These are phyloP conservation scores for Calonectria henricotiae DNA, from an alignment of 2,329 filamentous ascomycete genomes.

Conservation along the genomic window DNA sequence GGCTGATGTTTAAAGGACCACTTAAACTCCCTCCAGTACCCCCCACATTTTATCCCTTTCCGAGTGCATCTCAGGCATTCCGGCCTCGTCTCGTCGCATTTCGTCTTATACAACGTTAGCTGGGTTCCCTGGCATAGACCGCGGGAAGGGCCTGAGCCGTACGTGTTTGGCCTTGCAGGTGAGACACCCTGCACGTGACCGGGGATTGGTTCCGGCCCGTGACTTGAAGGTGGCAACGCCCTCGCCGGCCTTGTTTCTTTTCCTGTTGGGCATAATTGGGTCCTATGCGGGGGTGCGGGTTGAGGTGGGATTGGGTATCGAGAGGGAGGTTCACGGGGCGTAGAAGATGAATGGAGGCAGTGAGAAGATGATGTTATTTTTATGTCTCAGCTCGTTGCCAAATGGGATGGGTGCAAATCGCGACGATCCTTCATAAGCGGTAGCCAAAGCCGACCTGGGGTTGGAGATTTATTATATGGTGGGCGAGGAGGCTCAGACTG, in stretches of 20 bases:
- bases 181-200: conserved; percentile 53
- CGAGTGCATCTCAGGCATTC: conserved; percentile 51
- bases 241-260: conserved; percentile 21
- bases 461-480: conserved; percentile 30
- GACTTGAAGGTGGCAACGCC: conserved; percentile 32
- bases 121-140: background rate
- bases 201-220: conserved; percentile 34
- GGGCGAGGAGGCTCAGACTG: conserved; percentile 6
- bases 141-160: conserved; percentile 13
- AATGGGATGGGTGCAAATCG: background rate
- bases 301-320: background rate
- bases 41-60: conserved; percentile 53
- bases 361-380: background rate
- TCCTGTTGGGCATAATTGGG: conserved; percentile 30
- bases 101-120: conserved; percentile 47
- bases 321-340: background rate
- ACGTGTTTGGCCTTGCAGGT: conserved; percentile 54
- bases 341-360: conserved; percentile 1
- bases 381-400: conserved; percentile 13
- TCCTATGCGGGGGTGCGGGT: background rate
- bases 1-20: conserved; percentile 64
- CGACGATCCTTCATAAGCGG: conserved; percentile 2
- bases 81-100: conserved; percentile 55
- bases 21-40: conserved; percentile 56
- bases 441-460: conserved; percentile 5